phyloP scores from a whole-genome alignment of 768 basidiomycete genomes.

The Epithele typhae region DNA sequence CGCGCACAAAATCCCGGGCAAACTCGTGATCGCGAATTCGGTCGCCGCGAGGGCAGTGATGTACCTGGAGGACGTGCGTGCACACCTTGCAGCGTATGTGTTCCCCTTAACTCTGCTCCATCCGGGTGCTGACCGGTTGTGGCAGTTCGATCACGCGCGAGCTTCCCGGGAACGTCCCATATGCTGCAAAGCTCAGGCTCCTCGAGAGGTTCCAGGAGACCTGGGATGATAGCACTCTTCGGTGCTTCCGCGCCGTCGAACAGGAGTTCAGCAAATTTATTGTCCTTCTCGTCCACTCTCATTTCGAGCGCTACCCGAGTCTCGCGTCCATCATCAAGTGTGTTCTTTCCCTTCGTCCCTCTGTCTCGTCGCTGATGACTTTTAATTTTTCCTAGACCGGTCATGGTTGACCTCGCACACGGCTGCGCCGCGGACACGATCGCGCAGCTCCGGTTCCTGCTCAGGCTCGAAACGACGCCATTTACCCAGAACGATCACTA shows the following conservation, averaged over 20 bases:
- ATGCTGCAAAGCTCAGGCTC: constrained; percentile 34
- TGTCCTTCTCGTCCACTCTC: constrained; percentile 22
- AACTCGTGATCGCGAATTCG: constrained; percentile 3
- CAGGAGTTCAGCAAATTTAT: constrained; percentile 29
- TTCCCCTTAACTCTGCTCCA: background rate
- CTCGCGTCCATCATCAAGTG: constrained; percentile 35
- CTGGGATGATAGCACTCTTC: constrained; percentile 33
- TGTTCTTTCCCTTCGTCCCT: background rate
- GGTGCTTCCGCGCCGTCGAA: constrained; percentile 32
- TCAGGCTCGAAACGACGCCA: constrained; percentile 20
- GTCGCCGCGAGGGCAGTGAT: background rate
- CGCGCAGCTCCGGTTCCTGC: constrained; percentile 1
- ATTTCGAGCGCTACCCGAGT: constrained; percentile 38
- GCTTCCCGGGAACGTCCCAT: constrained; percentile 41
- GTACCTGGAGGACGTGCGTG: background rate
- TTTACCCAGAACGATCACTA: constrained; percentile 23
- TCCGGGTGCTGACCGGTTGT: background rate
- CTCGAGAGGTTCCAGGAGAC: constrained; percentile 33
- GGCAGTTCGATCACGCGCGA: constrained; percentile 34
- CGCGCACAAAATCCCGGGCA: constrained; percentile 12
- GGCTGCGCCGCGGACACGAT: constrained; percentile 1
- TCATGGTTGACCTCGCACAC: constrained; percentile 12
- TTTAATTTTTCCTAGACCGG: constrained; percentile 2
- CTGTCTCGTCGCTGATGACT: background rate
- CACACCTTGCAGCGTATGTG: background rate